Base-by-base conservation (phyloP, 345 rosid genomes). In the Gossypioides kirkii region DNA sequence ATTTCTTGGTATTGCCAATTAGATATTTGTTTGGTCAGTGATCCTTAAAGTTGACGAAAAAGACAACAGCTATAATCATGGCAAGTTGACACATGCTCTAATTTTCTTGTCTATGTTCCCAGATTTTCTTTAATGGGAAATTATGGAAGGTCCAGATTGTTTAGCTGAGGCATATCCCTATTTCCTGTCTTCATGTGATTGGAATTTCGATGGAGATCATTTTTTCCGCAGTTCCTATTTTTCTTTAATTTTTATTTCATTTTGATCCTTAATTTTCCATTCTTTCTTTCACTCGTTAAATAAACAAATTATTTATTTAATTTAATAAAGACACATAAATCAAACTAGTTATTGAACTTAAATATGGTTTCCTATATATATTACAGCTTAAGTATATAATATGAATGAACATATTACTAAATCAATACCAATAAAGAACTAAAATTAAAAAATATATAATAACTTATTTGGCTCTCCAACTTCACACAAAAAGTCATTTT, bases 61-160 rank as follows among this genome's bases (percentile, higher is more conserved):
- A 32, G 45, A 8, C 47, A n/a, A 65, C 2, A 28, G 28, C 6
- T 1, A 13, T 13, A 10, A 65, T 6, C 38, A 23, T 23, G 54
- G 1, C 38, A 66, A 23, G 42, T 67, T 23, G 54, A 2, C 54
- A 9, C 17, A 47, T 55, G 56, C 56, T 16, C 22, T 3, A 5
- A 8, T 25, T 65, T 65, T 67, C 56, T 67, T 47, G 71, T 67
- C 42, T 67, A 67, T 25, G 71, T 26, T 46, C n/a, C 18, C 5
- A 23, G 38, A 13, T 4, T 47, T 47, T 16, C 41, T 23, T 23
- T 25, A 47, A 16, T 8, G 55, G 56, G 56, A 46, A 47, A 23
- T 8, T 64, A 2, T 16, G 6, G 0, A 43, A 64, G n/a, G 22
- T 20, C 3, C 49, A 63, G 11, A 42, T 64, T 28, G 12, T 64